A percentile compares a stretch with the other conserved stretches of the same genome.
phyloP scores from a whole-genome alignment of 768 basidiomycete species.

The Tylopilus balloui region DNA sequence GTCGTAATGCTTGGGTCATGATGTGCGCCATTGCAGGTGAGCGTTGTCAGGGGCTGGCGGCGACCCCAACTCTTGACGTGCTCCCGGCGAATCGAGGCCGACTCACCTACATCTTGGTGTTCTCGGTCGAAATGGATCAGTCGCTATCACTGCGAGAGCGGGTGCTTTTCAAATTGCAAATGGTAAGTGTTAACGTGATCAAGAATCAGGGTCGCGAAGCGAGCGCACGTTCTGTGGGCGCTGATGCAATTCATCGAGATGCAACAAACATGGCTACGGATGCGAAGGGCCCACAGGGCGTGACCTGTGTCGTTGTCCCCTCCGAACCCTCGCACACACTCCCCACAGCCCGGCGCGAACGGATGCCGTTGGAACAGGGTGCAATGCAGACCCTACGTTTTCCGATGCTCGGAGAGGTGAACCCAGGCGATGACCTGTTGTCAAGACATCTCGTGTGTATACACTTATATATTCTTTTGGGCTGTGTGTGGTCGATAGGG shows the following conservation, averaged over 20 bases:
- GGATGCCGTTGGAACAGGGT: not conserved
- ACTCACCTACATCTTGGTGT: not conserved
- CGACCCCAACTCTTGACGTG: not conserved
- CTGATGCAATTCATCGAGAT: not conserved
- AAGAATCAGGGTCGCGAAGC: not conserved
- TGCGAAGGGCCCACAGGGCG: constrained; percentile 2
- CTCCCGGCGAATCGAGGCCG: not conserved
- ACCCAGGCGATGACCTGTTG: not conserved
- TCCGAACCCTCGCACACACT: not conserved
- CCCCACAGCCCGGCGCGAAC: not conserved
- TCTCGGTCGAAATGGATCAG: not conserved
- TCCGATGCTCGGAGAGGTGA: constrained; percentile 3
- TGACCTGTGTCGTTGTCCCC: not conserved
- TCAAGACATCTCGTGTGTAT: not conserved
- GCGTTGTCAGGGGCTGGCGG: not conserved
- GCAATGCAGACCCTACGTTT: not conserved
- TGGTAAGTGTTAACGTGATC: not conserved
- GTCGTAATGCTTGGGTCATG: not conserved
- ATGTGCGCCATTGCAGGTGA: not conserved
- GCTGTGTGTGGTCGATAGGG: not conserved
- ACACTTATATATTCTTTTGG: not conserved
- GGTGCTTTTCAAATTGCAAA: constrained; percentile 8
- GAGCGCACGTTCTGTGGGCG: not conserved
- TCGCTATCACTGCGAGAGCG: not conserved
- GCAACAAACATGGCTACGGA: not conserved